Base-by-base conservation (phyloP, 768 basidiomycete genomes). In the Hericium erinaceus region DNA sequence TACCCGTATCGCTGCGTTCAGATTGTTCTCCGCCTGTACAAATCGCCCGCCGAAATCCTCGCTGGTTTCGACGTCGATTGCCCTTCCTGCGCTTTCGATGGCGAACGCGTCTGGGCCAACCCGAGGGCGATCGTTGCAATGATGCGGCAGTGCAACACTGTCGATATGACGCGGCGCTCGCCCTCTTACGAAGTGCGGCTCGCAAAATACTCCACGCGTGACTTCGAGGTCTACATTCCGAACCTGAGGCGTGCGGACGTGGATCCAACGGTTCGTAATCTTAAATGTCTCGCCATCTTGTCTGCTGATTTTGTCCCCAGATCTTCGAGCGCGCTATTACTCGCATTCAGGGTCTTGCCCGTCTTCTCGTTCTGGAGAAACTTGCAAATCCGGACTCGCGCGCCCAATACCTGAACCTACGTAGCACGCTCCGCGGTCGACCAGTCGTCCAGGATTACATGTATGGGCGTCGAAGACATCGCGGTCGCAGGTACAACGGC, bases 1-100 rank as follows among this genome's bases (percentile, higher is more conserved):
- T 85, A 83, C 65, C 83, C 83, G 0, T 84, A 84, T 60, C 80
- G 83, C 24, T 76, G 77, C n/a, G 74, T 86, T 37, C 83, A 85
- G 65, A 82, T 86, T 56, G 78, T 84, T 5, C 70, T 85, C n/a
- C 78, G 83, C 18, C 72, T 86, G 1, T 86, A 85, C 62, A 72
- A 68, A 13, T 83, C 82, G 39, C 83, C 83, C 16, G 82, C 82
- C 0, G 84, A 86, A 64, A 75, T 86, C 55, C 73, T 86, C 1
- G 80, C 83, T 5, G 84, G 83, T 9, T 86, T 86, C 60, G 84
- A 86, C 61, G 77, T 86, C 48, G 83, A 86, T 59, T 80, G 80
- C 0, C 80, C 83, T 4, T 84, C 81, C 69, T 81, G 78, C 54
- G 77, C 78, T 1, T 85, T 73, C 54, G 75, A 80, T 60, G 79